Conservation (phyloP, 2,329 filamentous ascomycete genomes). For the Emericellopsis cladophorae region DNA sequence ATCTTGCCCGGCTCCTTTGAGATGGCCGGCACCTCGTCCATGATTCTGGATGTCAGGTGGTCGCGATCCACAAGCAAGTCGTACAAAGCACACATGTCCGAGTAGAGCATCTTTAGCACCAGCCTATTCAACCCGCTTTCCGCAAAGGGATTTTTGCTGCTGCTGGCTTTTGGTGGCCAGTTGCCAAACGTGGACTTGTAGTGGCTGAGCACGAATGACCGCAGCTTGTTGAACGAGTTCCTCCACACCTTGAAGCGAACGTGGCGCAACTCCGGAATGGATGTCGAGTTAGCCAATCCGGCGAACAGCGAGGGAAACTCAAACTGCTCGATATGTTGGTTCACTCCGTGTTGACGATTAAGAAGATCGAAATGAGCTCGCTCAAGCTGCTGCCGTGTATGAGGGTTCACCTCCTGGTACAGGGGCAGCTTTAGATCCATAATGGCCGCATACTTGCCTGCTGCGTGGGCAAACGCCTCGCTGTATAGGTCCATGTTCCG, state of each 20-base stretch:
- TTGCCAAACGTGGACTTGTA: conserved; percentile 47
- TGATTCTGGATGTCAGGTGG: conserved; percentile 64
- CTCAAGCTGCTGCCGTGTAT: conserved; percentile 69
- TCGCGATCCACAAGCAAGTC: conserved; percentile 76
- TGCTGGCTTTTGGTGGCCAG: conserved; percentile 86
- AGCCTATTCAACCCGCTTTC: conserved; percentile 78
- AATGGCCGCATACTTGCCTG: conserved; percentile 72
- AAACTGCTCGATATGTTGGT: conserved; percentile 68
- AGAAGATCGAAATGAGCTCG: conserved; percentile 70
- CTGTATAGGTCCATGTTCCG: conserved; percentile 72
- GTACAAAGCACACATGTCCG: conserved; percentile 77
- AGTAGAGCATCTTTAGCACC: conserved; percentile 71
- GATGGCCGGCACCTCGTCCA: conserved; percentile 50
- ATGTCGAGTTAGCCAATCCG: conserved; percentile 76
- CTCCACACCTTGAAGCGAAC: conserved; percentile 82
- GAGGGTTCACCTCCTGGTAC: conserved; percentile 54
- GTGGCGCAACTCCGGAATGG: conserved; percentile 59
- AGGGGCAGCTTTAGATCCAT: conserved; percentile 54
- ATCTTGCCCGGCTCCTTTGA: conserved; percentile 46
- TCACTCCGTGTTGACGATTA: conserved; percentile 57
- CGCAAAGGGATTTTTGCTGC: conserved; percentile 82
- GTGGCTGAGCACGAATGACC: conserved; percentile 58
- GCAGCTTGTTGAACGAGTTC: conserved; percentile 59
- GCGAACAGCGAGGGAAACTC: conserved; percentile 86
- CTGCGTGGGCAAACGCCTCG: conserved; percentile 83